Evolutionary conservation across 352 stramenopile species (phyloP), one percentile per base, ranked within the genome.

Genomic region (Thalassiosira mediterranea): DNA sequence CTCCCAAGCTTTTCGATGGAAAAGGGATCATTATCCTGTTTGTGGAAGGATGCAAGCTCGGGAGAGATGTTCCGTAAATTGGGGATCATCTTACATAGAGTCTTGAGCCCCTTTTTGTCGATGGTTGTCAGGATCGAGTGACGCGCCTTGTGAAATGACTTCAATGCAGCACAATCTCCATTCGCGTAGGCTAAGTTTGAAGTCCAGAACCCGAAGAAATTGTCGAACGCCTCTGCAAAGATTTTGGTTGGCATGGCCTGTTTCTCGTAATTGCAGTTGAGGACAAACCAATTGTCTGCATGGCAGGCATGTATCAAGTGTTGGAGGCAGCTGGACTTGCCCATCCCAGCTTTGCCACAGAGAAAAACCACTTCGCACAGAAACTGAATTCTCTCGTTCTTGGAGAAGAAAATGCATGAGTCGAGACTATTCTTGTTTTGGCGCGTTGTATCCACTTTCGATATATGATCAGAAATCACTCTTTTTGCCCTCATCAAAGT

Each of bases 261-360:
- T n/a, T 59, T 56, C 28, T 74, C 65, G 34, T 66, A 74, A 29
- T 66, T 65, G 29, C 52, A 74, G 17, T 47, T 8, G n/a, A 74
- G 25, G 10, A 74, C 65, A 32, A 67, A 74, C 65, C 65, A 66
- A 5, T 59, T 2, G 8, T 74, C 47, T 17, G 32, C 42, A 21
- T 51, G 32, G n/a, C 54, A 74, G n/a, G 28, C 21, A 28, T 46
- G 17, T n/a, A 57, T 52, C 10, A 66, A 32, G 3, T 17, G 37
- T 0, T 60, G 44, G 0, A 67, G 4, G 25, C 65, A 31, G 21
- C 26, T 61, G 5, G 37, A 46, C 32, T 74, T 74, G 0, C 65
- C 65, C 2, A 26, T 44, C 1, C 65, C 65, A 10, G 40, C 5
- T 49, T 66, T 29, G n/a, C 65, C 65, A 17, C 7, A 15, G 37